Base-by-base conservation (phyloP, 345 rosid genomes). In the Aegle marmelos region DNA sequence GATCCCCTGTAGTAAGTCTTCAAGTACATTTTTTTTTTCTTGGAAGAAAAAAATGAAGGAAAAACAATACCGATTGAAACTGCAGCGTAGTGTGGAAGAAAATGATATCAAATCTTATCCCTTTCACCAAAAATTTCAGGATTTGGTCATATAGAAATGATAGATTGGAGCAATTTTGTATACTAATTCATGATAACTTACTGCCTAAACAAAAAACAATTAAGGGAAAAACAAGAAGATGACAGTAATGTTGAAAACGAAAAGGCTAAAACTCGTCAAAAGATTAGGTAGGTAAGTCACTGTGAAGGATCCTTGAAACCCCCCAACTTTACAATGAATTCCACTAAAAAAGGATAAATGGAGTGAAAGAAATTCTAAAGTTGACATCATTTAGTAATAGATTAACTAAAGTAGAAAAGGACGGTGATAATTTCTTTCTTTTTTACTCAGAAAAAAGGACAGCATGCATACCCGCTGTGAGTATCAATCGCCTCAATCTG, bases 401-500 rank as follows among this genome's bases (percentile, higher is more conserved):
- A 82, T 78, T 73, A 85, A 82, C 69, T 67, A 83, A 65, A 83
- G 85, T 73, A 83, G 69, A 76, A 82, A 77, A 82, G 67, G 56
- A 54, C 13, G 73, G 31, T 56, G 34, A 80, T 48, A 61, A 77
- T 45, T 45, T 13, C 13, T 45, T 45, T 45, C 4, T 13, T 13
- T 45, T 45, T 3, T 79, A 64, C 48, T 56, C 13, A 11, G 53
- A 50, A 37, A 54, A 79, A 71, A 68, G 72, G 5, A 30, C 9
- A 60, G 88, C 79, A 81, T 77, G 87, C 91, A 69, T 90, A 95
- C 99, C 99, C 99, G 62, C 99, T 91, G 87, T 95, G 99, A 37
- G 99, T 92, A 79, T 93, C 98, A 58, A 95, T 90, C 1, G 99
- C 97, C 83, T 96, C 98, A 39, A 92, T 78, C 86, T 93, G 97